Base-by-base conservation (phyloP, 257 asterid species). In the Przewalskia tangutica region DNA sequence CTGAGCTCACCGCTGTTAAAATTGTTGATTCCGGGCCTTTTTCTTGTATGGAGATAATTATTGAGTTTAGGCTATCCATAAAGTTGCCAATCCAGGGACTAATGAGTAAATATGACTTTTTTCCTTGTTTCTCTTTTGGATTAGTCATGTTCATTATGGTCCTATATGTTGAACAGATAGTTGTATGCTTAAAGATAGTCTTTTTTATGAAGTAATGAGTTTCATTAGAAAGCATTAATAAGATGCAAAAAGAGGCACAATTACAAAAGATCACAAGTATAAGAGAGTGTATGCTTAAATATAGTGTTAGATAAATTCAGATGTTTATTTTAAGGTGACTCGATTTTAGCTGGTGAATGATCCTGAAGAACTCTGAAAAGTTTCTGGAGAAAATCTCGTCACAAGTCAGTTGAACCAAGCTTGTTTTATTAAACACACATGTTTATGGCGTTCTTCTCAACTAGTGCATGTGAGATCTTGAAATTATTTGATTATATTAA, bases 141-240 rank as follows among this genome's bases (percentile, higher is more conserved):
- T 50, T 51, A 13, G 14, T 27, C 27, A 75, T 75, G 44, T 4
- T 51, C 4, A 53, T 75, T 23, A 75, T 50, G 62, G 80, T 50
- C 62, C 7, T 23, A 75, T 27, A 13, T 68, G 80, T 50, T 75
- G 62, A 50, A 75, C 13, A 27, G 80, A 75, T 50, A 13, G 62
- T 75, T 75, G 20, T 75, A 75, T 75, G 80, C 46, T 75, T 23
- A 75, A 42, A n/a, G 62, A n/a, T n/a, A n/a, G n/a, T n/a, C n/a
- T n/a, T n/a, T n/a, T n/a, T n/a, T n/a, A n/a, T n/a, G n/a, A n/a
- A n/a, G n/a, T n/a, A n/a, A n/a, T n/a, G n/a, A n/a, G n/a, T n/a
- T n/a, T n/a, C n/a, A n/a, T n/a, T n/a, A n/a, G n/a, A n/a, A n/a
- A n/a, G n/a, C n/a, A n/a, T n/a, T n/a, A n/a, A n/a, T n/a, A n/a